Evolutionary conservation across 768 basidiomycete species (phyloP).

Genomic region (Mycena sanguinolenta): DNA sequence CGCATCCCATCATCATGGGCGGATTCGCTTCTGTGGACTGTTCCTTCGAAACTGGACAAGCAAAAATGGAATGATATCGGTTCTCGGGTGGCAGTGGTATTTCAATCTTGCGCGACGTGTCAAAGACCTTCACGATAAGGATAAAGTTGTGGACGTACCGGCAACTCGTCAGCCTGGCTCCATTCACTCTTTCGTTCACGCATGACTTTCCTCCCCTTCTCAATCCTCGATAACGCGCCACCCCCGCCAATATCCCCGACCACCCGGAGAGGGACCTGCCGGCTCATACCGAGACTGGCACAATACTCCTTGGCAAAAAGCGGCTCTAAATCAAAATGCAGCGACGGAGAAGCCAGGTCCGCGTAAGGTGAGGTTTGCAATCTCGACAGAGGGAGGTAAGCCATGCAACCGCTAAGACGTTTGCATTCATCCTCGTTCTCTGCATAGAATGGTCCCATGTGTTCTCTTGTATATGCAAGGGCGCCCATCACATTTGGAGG

Average conservation of each 20-base stretch:
- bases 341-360: conserved; percentile 76
- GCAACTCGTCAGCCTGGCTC: conserved; percentile 90
- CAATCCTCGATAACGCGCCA: conserved; percentile 91
- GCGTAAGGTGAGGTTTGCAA: conserved; percentile 81
- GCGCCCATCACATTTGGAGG: conserved; percentile 71
- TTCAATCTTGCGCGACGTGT: conserved; percentile 78
- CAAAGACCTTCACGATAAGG: conserved; percentile 9
- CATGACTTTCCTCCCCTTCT: conserved; percentile 95
- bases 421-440: conserved; percentile 75
- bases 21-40: conserved; percentile 94
- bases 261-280: conserved; percentile 88
- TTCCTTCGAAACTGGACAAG: conserved; percentile 98
- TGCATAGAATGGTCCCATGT: conserved; percentile 73
- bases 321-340: conserved; percentile 84
- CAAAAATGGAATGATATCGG: conserved; percentile 96
- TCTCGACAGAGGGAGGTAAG: conserved; percentile 77
- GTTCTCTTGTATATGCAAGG: conserved; percentile 79
- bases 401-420: conserved; percentile 77
- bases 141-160: conserved; percentile 61
- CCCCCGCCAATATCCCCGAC: conserved; percentile 95
- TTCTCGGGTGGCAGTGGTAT: conserved; percentile 89
- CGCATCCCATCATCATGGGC: conserved; percentile 98
- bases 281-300: conserved; percentile 87
- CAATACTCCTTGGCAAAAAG: conserved; percentile 94
- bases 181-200: conserved; percentile 94